A percentile compares a stretch with the other conserved stretches of the same genome.
Conservation (phyloP, 345 rosid genomes). For the Pistacia vera region DNA sequence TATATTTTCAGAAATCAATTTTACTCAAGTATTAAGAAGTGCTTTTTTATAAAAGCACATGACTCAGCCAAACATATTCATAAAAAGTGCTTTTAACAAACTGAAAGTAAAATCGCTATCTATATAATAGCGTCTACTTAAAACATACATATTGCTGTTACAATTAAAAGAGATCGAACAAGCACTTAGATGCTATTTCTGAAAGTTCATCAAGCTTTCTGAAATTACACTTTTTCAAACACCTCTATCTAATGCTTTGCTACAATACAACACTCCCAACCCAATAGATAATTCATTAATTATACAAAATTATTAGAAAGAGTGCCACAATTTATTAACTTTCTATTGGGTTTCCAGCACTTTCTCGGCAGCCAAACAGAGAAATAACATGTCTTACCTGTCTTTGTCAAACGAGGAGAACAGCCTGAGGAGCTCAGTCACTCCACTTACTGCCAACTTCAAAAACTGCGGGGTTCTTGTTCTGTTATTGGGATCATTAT, state of each 20-base stretch:
- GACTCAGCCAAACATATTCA: too few relatives aligned
- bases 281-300: not conserved
- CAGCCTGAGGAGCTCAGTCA: conserved; percentile 68
- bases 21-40: not conserved
- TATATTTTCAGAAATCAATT: not conserved
- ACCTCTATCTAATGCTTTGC: not conserved
- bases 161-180: too few relatives aligned
- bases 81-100: too few relatives aligned
- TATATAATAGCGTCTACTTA: not conserved
- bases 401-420: conserved; percentile 40
- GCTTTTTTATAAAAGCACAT: too few relatives aligned
- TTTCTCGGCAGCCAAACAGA: conserved; percentile 23
- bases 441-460: conserved; percentile 71
- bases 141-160: not conserved
- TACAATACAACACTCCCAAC: not conserved
- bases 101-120: too few relatives aligned
- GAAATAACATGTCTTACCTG: conserved; percentile 26
- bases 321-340: not conserved
- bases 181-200: too few relatives aligned
- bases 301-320: not conserved
- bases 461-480: conserved; percentile 47
- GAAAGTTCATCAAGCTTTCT: not conserved
- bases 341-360: not conserved
- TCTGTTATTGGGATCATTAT: conserved; percentile 8
- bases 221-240: not conserved